Evolutionary conservation across 2,329 filamentous ascomycete genomes (phyloP).

Genomic region (Curvularia verruculosa): DNA sequence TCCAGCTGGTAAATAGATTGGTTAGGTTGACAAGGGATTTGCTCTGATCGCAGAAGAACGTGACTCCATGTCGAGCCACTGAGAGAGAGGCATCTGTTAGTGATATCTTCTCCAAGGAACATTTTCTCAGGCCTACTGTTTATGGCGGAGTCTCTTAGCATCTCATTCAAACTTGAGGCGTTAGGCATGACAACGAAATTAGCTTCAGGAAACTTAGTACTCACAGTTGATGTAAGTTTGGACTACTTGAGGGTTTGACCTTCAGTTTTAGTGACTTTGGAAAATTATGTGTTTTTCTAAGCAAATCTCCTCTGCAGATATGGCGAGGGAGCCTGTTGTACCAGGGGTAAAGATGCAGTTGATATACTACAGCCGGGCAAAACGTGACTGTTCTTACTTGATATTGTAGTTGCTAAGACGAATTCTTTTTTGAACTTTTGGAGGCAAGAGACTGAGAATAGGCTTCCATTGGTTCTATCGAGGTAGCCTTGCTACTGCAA

Average conservation of each 20-base stretch:
- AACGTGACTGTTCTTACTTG: slow-evolving; percentile 6
- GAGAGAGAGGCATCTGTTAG: not conserved
- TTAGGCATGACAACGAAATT: slow-evolving; percentile 11
- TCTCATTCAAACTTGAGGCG: slow-evolving; percentile 9
- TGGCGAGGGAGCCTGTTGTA: slow-evolving; percentile 4
- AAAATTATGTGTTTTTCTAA: slow-evolving; percentile 11
- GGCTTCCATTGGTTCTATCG: not conserved
- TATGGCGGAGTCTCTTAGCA: slow-evolving; percentile 10
- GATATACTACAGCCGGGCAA: slow-evolving; percentile 1
- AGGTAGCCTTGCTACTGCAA: slow-evolving; percentile 5
- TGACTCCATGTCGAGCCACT: slow-evolving; percentile 9
- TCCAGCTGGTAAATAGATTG: slow-evolving; percentile 65
- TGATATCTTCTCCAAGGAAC: not conserved
- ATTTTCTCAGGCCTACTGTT: not conserved
- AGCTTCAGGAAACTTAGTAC: slow-evolving; percentile 12
- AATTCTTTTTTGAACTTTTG: not conserved
- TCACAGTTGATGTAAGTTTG: slow-evolving; percentile 11
- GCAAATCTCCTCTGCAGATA: slow-evolving; percentile 11
- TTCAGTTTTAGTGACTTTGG: slow-evolving; percentile 9
- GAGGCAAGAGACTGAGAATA: not conserved
- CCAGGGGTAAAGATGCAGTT: not conserved
- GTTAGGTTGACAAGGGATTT: slow-evolving; percentile 60
- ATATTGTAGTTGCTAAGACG: slow-evolving; percentile 6
- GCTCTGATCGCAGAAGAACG: slow-evolving; percentile 7
- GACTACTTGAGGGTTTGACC: slow-evolving; percentile 13